Evolutionary conservation across 75 land plant species (phyloP).

Genomic region (Selaginella moellendorffii): DNA sequence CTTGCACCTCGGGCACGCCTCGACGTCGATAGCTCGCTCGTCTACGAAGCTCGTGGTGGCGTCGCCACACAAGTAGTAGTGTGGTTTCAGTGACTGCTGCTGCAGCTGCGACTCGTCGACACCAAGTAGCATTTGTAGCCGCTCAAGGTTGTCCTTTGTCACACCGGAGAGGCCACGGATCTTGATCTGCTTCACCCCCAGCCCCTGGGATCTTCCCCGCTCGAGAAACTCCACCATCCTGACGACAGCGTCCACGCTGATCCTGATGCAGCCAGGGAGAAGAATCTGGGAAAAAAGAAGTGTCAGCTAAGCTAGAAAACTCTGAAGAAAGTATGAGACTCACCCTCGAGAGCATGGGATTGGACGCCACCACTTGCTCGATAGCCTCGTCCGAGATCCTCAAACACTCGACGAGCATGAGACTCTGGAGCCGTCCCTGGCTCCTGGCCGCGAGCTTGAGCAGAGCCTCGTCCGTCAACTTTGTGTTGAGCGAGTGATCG

Average conservation of each 20-base stretch:
- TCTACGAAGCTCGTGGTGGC: slow-evolving; percentile 29
- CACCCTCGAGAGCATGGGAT: background rate
- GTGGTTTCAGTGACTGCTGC: slow-evolving; percentile 27
- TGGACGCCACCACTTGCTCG: background rate
- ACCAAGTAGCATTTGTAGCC: slow-evolving; percentile 28
- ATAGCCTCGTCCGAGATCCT: background rate
- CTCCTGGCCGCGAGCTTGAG: background rate
- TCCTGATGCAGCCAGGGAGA: slow-evolving; percentile 61
- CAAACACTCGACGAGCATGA: background rate
- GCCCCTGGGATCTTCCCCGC: slow-evolving; percentile 14
- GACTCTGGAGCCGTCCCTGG: background rate
- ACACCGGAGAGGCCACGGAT: slow-evolving; percentile 53
- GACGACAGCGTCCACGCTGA: slow-evolving; percentile 48
- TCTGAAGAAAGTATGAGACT: background rate
- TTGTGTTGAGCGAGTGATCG: background rate
- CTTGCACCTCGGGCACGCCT: slow-evolving; percentile 56
- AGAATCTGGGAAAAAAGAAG: slow-evolving; percentile 36
- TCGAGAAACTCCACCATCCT: slow-evolving; percentile 32
- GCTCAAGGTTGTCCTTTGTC: slow-evolving; percentile 39
- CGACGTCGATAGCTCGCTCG: slow-evolving; percentile 53
- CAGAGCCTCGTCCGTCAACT: background rate
- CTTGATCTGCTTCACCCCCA: slow-evolving; percentile 38
- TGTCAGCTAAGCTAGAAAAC: too few species aligned
- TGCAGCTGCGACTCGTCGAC: slow-evolving; percentile 1
- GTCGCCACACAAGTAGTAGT: slow-evolving; percentile 31